These are phyloP conservation scores for Citrus hindsii DNA, from an alignment of 345 rosid genomes.

Conservation along the genomic window DNA sequence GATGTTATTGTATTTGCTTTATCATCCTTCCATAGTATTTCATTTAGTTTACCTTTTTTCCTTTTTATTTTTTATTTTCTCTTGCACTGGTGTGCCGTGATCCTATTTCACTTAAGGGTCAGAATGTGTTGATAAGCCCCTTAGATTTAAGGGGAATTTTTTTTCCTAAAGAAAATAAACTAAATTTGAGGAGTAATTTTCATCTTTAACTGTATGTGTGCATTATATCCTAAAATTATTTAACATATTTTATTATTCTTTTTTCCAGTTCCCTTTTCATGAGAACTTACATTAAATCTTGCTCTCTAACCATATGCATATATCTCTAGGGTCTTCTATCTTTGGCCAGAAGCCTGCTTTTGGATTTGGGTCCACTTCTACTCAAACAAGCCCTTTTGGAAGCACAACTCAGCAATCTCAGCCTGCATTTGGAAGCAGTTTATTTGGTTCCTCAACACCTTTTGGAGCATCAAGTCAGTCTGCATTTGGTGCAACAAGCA, in stretches of 20 bases:
- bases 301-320: neutral
- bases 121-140: neutral
- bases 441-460: slow-evolving; percentile 64
- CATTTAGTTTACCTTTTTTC: neutral
- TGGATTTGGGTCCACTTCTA: slow-evolving; percentile 67
- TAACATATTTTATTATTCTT: neutral
- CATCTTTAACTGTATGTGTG: neutral
- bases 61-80: neutral
- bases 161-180: neutral
- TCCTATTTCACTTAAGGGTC: neutral
- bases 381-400: slow-evolving; percentile 65
- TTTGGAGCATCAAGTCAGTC: slow-evolving; percentile 65
- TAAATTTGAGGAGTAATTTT: neutral
- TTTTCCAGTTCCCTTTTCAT: neutral
- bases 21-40: neutral
- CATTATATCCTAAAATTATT: neutral
- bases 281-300: neutral
- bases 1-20: neutral
- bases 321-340: slow-evolving; percentile 48
- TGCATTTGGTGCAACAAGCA: slow-evolving; percentile 48
- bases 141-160: neutral
- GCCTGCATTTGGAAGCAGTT: slow-evolving; percentile 60
- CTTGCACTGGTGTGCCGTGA: neutral
- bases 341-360: slow-evolving; percentile 81
- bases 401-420: slow-evolving; percentile 63